Conservation (phyloP, 2,329 filamentous ascomycete species). For the Venturia nashicola region DNA sequence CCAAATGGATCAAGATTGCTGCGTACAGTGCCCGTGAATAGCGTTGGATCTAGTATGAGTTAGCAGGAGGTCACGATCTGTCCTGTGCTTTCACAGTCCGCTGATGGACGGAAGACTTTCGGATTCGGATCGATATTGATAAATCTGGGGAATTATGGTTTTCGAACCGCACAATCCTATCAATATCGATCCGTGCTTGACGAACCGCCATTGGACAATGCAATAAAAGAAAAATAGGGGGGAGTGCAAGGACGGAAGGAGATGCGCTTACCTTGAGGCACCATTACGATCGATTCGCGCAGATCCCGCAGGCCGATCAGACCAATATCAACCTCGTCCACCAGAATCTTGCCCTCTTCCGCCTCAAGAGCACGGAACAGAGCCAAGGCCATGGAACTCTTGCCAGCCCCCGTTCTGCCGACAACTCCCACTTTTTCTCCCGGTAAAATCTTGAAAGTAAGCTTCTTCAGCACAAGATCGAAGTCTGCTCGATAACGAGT, state of each 20-base stretch:
- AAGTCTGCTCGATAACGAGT: slow-evolving; percentile 82
- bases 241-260: no score
- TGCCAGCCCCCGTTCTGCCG: slow-evolving; percentile 87
- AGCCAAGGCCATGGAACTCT: slow-evolving; percentile 86
- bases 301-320: slow-evolving; percentile 86
- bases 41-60: slow-evolving; percentile 55
- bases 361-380: slow-evolving; percentile 91
- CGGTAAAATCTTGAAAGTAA: slow-evolving; percentile 76
- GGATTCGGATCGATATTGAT: no score
- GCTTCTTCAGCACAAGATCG: slow-evolving; percentile 69
- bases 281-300: slow-evolving; percentile 89
- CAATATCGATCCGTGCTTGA: not conserved
- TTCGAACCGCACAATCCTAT: not conserved
- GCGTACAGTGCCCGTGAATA: slow-evolving; percentile 86
- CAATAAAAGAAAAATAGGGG: no score
- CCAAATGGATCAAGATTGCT: slow-evolving; percentile 89
- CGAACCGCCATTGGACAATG: no score
- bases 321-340: slow-evolving; percentile 85
- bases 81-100: no score
- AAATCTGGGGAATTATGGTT: not conserved
- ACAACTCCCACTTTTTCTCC: slow-evolving; percentile 94
- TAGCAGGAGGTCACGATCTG: slow-evolving; percentile 11
- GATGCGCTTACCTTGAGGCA: slow-evolving; percentile 54
- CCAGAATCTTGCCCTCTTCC: slow-evolving; percentile 75
- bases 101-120: no score